Percentiles rank a stretch among this genome's conserved stretches.
Conservation (phyloP, 2,329 filamentous ascomycete species). For the Colletotrichum costaricense region DNA sequence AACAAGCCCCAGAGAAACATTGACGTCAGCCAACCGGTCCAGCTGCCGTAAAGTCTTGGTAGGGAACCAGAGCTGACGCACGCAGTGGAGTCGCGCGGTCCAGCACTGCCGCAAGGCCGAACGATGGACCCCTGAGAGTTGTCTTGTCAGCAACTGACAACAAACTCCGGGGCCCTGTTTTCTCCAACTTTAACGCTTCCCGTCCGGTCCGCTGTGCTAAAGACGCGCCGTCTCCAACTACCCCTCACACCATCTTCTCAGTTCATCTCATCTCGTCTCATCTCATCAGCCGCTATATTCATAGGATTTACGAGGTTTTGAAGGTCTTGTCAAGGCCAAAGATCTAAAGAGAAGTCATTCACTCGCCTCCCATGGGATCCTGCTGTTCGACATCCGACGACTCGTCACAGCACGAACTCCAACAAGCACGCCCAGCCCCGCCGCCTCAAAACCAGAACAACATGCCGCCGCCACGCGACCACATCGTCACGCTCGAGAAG, state of each 20-base stretch:
- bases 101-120: background rate
- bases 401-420: constrained; percentile 12
- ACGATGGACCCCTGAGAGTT: background rate
- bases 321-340: background rate
- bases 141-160: background rate
- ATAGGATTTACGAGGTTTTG: background rate
- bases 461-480: constrained; percentile 38
- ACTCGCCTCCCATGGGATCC: constrained; percentile 4
- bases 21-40: constrained; percentile 14
- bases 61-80: constrained; percentile 23
- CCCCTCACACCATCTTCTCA: background rate
- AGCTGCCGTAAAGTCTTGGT: background rate
- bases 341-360: background rate
- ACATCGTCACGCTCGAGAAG: constrained; percentile 39
- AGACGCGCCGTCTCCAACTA: background rate
- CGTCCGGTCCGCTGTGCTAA: background rate
- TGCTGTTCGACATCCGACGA: constrained; percentile 15
- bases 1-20: background rate
- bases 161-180: background rate
- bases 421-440: constrained; percentile 2
- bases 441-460: background rate
- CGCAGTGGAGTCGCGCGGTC: constrained; percentile 4
- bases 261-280: background rate
- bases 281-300: background rate
- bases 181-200: background rate